phyloP scores from a whole-genome alignment of 208 protist species.

The Trichomonas tenax region DNA sequence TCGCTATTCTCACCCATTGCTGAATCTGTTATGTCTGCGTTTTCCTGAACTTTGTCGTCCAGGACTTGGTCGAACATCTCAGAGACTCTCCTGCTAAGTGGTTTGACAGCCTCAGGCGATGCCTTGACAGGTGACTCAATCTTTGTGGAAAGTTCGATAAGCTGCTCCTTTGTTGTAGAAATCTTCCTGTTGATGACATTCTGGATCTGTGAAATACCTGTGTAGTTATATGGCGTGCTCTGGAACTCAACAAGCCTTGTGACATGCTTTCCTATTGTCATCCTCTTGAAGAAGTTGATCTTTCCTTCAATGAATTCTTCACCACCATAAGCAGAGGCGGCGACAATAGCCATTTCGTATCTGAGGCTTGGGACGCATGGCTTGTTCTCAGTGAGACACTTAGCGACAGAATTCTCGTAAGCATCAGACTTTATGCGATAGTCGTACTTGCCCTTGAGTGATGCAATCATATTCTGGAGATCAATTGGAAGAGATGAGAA shows the following conservation, averaged over 20 bases:
- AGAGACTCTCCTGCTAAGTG: background rate
- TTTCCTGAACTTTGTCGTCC: too few species aligned
- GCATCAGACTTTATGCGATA: background rate
- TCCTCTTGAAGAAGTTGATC: background rate
- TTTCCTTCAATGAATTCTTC: background rate
- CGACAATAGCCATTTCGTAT: background rate
- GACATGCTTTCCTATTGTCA: background rate
- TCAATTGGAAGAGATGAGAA: background rate
- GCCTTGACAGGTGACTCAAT: background rate
- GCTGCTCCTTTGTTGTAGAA: background rate
- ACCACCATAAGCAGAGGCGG: background rate
- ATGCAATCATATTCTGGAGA: background rate
- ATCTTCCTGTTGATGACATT: background rate
- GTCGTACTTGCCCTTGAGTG: background rate
- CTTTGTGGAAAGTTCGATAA: background rate
- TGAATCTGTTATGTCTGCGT: too few species aligned
- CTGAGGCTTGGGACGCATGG: background rate
- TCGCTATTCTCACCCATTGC: too few species aligned
- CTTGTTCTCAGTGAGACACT: background rate
- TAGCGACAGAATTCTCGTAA: background rate
- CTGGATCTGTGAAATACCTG: background rate
- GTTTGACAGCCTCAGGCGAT: background rate
- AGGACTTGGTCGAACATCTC: too few species aligned
- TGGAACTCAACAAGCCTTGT: background rate
- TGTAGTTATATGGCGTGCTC: background rate